phyloP scores from a whole-genome alignment of 2,329 filamentous ascomycete species.

The Cladosporium cucumerinum region DNA sequence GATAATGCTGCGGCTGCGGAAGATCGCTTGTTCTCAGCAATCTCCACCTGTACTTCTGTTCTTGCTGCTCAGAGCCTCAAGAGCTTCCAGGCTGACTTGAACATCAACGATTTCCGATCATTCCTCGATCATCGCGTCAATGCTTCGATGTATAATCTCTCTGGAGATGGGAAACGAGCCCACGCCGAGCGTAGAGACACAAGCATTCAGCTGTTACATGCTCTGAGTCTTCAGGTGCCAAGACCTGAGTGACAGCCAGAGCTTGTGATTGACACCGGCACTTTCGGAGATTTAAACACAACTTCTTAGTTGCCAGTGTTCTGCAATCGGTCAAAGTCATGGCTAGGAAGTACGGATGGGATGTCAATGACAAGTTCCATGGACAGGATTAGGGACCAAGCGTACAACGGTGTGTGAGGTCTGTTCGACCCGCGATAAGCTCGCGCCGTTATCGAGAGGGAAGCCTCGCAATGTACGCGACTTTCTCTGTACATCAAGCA shows the following conservation, averaged over 20 bases:
- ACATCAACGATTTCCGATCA: neutral
- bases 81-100: neutral
- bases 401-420: too few species aligned
- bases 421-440: too few species aligned
- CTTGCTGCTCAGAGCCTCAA: neutral
- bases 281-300: neutral
- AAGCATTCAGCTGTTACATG: neutral
- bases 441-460: too few species aligned
- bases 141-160: neutral
- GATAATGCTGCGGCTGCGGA: neutral
- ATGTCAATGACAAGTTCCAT: too few species aligned
- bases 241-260: neutral
- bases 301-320: neutral
- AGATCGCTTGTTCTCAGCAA: neutral
- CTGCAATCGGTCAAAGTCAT: too few species aligned
- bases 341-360: slow-evolving; percentile 24
- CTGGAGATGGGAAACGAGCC: neutral
- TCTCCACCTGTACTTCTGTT: neutral
- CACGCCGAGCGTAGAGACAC: neutral
- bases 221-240: neutral
- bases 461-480: too few species aligned
- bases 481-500: neutral
- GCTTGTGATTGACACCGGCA: neutral
- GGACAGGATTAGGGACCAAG: too few species aligned
- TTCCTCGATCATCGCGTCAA: neutral